phyloP scores from a whole-genome alignment of 257 asterid genomes.

The Nicotiana noctiflora region DNA sequence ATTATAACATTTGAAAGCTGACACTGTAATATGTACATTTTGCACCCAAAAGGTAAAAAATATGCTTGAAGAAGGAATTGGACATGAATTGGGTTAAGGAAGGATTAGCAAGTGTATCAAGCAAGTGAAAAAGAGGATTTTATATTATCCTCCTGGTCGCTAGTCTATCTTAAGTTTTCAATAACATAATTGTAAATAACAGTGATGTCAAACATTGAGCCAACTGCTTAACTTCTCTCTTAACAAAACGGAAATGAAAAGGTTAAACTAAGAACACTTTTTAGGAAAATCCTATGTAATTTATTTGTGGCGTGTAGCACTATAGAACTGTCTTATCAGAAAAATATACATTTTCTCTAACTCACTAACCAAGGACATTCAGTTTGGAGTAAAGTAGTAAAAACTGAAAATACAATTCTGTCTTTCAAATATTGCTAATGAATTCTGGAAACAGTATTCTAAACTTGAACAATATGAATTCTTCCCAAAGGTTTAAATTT shows the following conservation, averaged over 20 bases:
- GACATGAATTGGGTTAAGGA: not conserved
- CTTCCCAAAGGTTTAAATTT: not conserved
- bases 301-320: not conserved
- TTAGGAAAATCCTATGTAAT: not conserved
- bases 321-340: not conserved
- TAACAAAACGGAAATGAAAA: not conserved
- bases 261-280: not conserved
- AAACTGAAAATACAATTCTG: not conserved
- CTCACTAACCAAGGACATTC: not conserved
- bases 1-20: not conserved
- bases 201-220: not conserved
- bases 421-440: not conserved
- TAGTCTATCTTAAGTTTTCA: not conserved
- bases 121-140: not conserved
- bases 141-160: not conserved
- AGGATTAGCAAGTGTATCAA: not conserved
- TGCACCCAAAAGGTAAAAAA: not conserved
- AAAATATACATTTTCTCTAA: not conserved
- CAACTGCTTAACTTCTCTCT: not conserved
- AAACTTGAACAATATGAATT: not conserved
- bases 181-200: not conserved
- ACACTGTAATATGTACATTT: not conserved
- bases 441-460: not conserved
- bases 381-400: not conserved
- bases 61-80: not conserved